phyloP scores from a whole-genome alignment of 164 flowering plant species.

The Macadamia integrifolia region DNA sequence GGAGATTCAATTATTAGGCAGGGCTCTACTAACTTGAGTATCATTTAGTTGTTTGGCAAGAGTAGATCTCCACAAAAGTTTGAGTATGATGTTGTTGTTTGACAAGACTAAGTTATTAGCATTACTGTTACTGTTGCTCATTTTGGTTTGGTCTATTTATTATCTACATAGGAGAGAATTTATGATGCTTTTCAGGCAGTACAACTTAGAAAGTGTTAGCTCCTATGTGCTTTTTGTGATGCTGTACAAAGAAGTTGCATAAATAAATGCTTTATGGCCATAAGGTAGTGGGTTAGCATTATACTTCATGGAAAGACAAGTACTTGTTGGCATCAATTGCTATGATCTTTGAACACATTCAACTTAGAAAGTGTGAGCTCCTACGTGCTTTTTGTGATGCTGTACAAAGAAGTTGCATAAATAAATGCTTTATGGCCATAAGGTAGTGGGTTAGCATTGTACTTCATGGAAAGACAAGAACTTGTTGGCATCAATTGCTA shows the following conservation, averaged over 20 bases:
- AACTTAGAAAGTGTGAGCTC: conserved; percentile 1
- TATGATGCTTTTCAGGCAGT: conserved; percentile 1
- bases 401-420: conserved; percentile 66
- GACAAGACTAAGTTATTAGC: background rate
- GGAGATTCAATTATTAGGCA: too few species aligned
- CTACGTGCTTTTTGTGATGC: conserved; percentile 87
- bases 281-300: too few species aligned
- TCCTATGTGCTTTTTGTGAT: conserved; percentile 76
- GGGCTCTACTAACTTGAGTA: background rate
- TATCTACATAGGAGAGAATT: background rate
- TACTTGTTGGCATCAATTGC: too few species aligned
- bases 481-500: too few species aligned
- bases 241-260: conserved; percentile 80
- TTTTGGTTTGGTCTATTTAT: conserved; percentile 61
- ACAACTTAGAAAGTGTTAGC: conserved; percentile 1
- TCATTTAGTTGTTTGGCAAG: background rate
- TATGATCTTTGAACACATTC: too few species aligned
- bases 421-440: too few species aligned
- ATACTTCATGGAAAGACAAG: too few species aligned
- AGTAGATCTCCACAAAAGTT: background rate
- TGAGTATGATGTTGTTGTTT: conserved; percentile 1
- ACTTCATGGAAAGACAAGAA: too few species aligned
- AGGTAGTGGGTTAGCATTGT: too few species aligned
- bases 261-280: too few species aligned
- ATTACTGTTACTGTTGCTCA: conserved; percentile 53